Conservation (phyloP, 2,329 filamentous ascomycete species). For the Fusarium foetens region DNA sequence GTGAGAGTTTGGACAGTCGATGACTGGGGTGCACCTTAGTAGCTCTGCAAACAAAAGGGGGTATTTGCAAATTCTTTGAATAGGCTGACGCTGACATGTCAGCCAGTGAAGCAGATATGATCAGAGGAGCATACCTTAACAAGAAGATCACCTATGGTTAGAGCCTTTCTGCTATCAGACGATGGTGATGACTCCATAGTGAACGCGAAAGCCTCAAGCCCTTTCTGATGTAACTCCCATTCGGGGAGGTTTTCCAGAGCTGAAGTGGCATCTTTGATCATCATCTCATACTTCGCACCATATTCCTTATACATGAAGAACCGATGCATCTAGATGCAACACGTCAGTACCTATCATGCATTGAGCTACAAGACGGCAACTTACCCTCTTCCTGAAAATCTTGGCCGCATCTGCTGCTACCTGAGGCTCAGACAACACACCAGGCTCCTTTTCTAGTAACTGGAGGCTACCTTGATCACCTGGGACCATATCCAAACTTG, state of each 20-base stretch:
- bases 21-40: constrained; percentile 82
- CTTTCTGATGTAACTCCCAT: constrained; percentile 84
- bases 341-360: background rate
- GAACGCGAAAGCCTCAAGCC: constrained; percentile 83
- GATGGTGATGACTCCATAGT: constrained; percentile 74
- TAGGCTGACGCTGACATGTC: constrained; percentile 67
- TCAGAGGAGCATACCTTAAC: constrained; percentile 75
- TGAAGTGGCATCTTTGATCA: constrained; percentile 79
- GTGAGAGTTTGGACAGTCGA: constrained; percentile 85
- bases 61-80: constrained; percentile 92
- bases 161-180: constrained; percentile 74
- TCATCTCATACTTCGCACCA: constrained; percentile 86
- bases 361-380: background rate
- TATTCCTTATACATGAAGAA: constrained; percentile 95
- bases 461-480: constrained; percentile 52
- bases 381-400: constrained; percentile 69
- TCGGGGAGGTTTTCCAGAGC: constrained; percentile 74
- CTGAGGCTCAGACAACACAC: constrained; percentile 67
- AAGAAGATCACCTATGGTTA: constrained; percentile 85
- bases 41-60: constrained; percentile 87
- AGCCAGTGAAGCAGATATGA: background rate
- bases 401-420: constrained; percentile 70
- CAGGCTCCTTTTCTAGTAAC: constrained; percentile 59
- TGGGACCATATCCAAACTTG: constrained; percentile 59
- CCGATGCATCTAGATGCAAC: constrained; percentile 70